Evolutionary conservation across 2,329 filamentous ascomycete genomes (phyloP), one percentile per base, ranked within the genome.

Genomic region (Hymenoscyphus fructigenus): DNA sequence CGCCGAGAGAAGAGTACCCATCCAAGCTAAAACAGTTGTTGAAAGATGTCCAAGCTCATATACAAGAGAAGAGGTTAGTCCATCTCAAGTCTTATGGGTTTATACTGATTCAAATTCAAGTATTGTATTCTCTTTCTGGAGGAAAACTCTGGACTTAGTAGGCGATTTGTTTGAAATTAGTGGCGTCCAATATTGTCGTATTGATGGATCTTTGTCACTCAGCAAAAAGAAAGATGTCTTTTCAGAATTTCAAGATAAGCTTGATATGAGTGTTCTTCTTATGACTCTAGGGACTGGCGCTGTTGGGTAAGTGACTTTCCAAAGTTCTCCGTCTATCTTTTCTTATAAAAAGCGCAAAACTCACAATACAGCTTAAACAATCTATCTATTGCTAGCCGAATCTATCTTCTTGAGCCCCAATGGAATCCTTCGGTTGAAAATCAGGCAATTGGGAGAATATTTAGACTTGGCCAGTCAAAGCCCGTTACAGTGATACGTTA

Each of bases 101-200:
- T 32, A 67, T 20, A 28, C 57, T 38, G 63, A 68, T 57, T 41
- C 66, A 29, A 53, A 66, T 41, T 17, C 65, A 12, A 69, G 67
- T 28, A 69, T 69, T 60, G 59, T 70, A 2, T 70, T 70, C 58
- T 70, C 69, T 5, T 68, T 63, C 34, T 69, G 67, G 69, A 70
- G 67, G 55, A 63, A 36, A 58, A 63, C 67, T 15, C 62, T 70
- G 15, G 66, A 70, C 58, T 61, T 70, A 4, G 50, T 70, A 56
- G 65, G 59, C 15, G 61, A 28, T 1, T 62, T 63, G 29, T 50
- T 70, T 10, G 17, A n/a, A 50, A 4, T 20, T 17, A 29, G 32
- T 12, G 65, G 65, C 1, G 67, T 71, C n/a, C 34, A 41, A 20
- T 70, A 65, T 53, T 28, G 28, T 5, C 62, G 65, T 0, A 67